Evolutionary conservation across 371 early-diverging fungal genomes (phyloP).

Genomic region (Mortierella sp.): DNA sequence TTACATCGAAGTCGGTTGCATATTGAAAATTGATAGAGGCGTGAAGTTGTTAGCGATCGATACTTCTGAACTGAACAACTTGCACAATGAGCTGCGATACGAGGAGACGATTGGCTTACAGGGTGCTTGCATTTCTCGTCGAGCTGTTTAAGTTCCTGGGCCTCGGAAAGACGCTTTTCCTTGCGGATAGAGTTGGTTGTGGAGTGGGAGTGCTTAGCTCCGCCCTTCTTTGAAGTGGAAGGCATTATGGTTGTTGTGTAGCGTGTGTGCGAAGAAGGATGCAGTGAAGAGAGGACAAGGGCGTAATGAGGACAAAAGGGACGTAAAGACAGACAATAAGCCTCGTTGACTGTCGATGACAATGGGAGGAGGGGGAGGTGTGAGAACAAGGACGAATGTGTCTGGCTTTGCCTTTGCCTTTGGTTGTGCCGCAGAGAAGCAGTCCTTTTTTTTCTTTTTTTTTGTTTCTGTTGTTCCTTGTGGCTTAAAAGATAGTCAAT

Average conservation of each 20-base stretch:
- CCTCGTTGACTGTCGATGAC: constrained; percentile 1
- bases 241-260: constrained; percentile 26
- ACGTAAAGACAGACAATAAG: background rate
- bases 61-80: background rate
- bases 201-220: constrained; percentile 27
- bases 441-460: constrained; percentile 4
- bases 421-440: background rate
- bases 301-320: background rate
- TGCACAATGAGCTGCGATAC: background rate
- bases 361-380: background rate
- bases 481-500: background rate
- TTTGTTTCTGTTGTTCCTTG: background rate
- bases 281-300: background rate
- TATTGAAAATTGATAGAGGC: too few species aligned
- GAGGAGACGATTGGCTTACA: constrained; percentile 19
- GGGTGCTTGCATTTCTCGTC: constrained; percentile 47
- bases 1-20: too few species aligned
- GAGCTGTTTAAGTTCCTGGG: constrained; percentile 50
- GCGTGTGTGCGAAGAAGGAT: background rate
- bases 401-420: background rate
- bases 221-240: constrained; percentile 30
- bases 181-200: constrained; percentile 24
- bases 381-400: background rate
- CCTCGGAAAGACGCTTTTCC: constrained; percentile 41
- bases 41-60: background rate